Base-by-base conservation (phyloP, 1,139 yeast genomes). In the Geotrichum europaeum region DNA sequence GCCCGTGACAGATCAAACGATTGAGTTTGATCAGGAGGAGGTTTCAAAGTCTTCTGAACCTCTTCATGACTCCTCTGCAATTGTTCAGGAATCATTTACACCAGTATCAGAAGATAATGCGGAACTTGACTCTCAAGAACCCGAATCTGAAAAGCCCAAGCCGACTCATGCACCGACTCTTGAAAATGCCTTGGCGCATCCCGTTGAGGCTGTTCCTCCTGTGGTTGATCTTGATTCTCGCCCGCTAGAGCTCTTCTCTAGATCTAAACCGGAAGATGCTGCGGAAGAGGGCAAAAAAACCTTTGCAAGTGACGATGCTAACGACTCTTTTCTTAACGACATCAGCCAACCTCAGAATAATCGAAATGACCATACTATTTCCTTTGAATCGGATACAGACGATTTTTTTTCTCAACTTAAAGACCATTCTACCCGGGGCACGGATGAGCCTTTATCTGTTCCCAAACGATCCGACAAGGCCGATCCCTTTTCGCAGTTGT, bases 401-500 rank as follows among this genome's bases (percentile, higher is more conserved):
- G 47, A 40, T 10, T 40, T 40, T 40, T 40, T 40, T 40, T 40
- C 47, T 40, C n/a, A 40, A 13, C 47, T n/a, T 40, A 40, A 40
- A 40, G 51, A 20, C 56, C 2, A 28, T 30, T 40, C 49, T 45
- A 12, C 15, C 24, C 28, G 10, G 25, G 4, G 4, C 28, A 18
- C 13, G 28, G 28, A 18, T 28, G 49, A 52, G 30, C 5, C 47
- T 15, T 15, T 22, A n/a, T 34, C 49, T 22, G 12, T 24, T 5
- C 30, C 25, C 12, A 36, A 52, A n/a, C 13, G 13, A 52, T 25
- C 55, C 25, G 22, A 28, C 4, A 52, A 28, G 45, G 50, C n/a
- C 6, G 58, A 56, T 56, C 34, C 51, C n/a, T 56, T 56, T 51
- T 40, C 53, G 3, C 32, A 56, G 18, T 4, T 56, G 7, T 51